These are phyloP conservation scores for Nannochloropsis salina DNA, from an alignment of 108 stramenopile species.

Conservation along the genomic window DNA sequence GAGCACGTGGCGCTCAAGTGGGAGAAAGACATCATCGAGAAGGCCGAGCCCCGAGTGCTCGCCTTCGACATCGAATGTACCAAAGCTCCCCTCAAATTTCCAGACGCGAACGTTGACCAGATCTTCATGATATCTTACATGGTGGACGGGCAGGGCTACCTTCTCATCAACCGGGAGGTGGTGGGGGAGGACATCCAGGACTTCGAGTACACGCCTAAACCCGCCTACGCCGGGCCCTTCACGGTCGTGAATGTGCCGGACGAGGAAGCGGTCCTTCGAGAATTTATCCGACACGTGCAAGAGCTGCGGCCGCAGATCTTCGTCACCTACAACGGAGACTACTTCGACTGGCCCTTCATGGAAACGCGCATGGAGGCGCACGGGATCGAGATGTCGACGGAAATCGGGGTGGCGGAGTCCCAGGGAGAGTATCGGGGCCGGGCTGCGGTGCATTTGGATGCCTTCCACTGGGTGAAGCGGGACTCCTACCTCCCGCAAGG, in stretches of 20 bases:
- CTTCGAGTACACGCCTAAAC: conserved; percentile 97
- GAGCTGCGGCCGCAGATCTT: conserved; percentile 82
- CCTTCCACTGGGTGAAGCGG: conserved; percentile 95
- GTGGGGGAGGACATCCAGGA: conserved; percentile 82
- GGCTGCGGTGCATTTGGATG: conserved; percentile 85
- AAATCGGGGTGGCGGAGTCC: conserved; percentile 49
- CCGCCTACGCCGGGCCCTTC: conserved; percentile 92
- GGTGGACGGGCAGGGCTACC: conserved; percentile 82
- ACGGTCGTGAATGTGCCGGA: conserved; percentile 73
- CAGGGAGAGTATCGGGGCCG: conserved; percentile 67
- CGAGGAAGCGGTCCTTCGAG: conserved; percentile 68
- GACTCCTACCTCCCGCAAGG: conserved; percentile 98
- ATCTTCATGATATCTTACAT: conserved; percentile 99
- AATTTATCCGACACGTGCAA: conserved; percentile 78
- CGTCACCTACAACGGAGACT: conserved; percentile 99
- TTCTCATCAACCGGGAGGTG: conserved; percentile 77
- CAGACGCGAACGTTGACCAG: conserved; percentile 80
- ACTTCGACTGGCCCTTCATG: conserved; percentile 97
- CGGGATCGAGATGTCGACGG: conserved; percentile 72
- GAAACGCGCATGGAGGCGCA: conserved; percentile 64
- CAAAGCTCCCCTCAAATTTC: conserved; percentile 97
- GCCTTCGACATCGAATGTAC: conserved; percentile 99
- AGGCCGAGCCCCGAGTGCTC: conserved; percentile 80
- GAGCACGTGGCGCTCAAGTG: conserved; percentile 58
- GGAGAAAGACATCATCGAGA: conserved; percentile 76